Evolutionary conservation across 371 early-diverging fungal species (phyloP).

Genomic region (Rhizopus sp.): DNA sequence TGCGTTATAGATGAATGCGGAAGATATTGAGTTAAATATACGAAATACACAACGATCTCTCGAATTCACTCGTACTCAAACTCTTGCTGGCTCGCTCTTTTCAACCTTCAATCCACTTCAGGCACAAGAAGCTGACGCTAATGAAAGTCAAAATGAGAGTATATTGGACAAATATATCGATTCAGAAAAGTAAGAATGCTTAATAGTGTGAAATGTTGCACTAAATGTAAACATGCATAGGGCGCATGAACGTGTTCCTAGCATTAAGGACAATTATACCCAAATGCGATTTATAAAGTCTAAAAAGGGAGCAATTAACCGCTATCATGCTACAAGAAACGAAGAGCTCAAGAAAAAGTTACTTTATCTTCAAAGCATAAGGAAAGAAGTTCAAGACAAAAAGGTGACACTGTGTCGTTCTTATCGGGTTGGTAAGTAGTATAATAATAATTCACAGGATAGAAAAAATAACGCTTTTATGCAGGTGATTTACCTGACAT

Average conservation of each 20-base stretch:
- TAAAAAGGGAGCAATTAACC: conserved; percentile 5
- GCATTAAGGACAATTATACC: neutral
- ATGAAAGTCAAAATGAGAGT: neutral
- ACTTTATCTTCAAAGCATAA: conserved; percentile 13
- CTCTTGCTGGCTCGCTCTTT: conserved; percentile 18
- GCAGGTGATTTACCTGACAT: conserved; percentile 80
- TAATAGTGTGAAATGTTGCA: neutral
- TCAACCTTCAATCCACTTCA: conserved; percentile 20
- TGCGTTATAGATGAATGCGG: conserved; percentile 15
- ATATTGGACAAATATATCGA: neutral
- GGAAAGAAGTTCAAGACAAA: conserved; percentile 54
- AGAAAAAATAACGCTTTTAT: neutral
- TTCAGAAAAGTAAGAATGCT: neutral
- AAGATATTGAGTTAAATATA: conserved; percentile 36
- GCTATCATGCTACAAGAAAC: conserved; percentile 33
- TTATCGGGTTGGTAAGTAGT: conserved; percentile 56
- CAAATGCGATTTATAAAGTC: conserved; percentile 4
- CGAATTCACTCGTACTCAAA: conserved; percentile 51
- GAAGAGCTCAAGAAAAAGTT: conserved; percentile 34
- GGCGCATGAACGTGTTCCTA: neutral
- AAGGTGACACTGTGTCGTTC: conserved; percentile 61
- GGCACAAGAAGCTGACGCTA: neutral
- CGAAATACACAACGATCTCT: conserved; percentile 59
- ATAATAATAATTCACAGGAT: neutral
- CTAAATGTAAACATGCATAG: neutral